Evolutionary conservation across 2,329 filamentous ascomycete species (phyloP).

Genomic region (Venturia effusa): DNA sequence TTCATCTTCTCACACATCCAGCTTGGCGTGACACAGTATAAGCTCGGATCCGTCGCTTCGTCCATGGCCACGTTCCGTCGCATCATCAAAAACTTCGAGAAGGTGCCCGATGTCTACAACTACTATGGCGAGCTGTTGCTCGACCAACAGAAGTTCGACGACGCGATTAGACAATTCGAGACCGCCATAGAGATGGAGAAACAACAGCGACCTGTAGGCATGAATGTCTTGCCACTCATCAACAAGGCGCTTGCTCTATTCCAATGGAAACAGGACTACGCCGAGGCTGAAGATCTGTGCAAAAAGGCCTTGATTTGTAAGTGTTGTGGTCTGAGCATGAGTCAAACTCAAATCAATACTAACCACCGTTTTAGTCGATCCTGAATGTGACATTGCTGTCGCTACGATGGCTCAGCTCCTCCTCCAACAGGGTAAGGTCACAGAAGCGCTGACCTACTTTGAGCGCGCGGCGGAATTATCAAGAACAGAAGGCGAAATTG

Average conservation of each 20-base stretch:
- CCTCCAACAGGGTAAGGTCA: conserved; percentile 94
- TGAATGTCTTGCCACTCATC: conserved; percentile 95
- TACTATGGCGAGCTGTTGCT: conserved; percentile 97
- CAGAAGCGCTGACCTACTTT: conserved; percentile 91
- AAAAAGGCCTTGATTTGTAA: conserved; percentile 94
- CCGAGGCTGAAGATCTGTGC: conserved; percentile 90
- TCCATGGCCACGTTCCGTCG: conserved; percentile 97
- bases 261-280: conserved; percentile 97
- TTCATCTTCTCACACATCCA: conserved; percentile 99
- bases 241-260: conserved; percentile 97
- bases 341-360: conserved; percentile 14
- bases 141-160: conserved; percentile 89
- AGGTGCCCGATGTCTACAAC: conserved; percentile 97
- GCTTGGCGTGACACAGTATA: conserved; percentile 97
- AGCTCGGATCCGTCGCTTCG: conserved; percentile 95
- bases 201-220: conserved; percentile 81
- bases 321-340: conserved; percentile 26
- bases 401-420: conserved; percentile 97
- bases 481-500: conserved; percentile 86
- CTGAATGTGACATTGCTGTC: conserved; percentile 96
- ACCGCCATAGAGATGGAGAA: conserved; percentile 99
- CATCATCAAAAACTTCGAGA: conserved; percentile 96
- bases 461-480: conserved; percentile 91
- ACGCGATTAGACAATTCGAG: conserved; percentile 97
- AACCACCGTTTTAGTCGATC: conserved; percentile 60